Base-by-base conservation (phyloP, 805 yeast species). In the Yamadazyma phyllophila region DNA sequence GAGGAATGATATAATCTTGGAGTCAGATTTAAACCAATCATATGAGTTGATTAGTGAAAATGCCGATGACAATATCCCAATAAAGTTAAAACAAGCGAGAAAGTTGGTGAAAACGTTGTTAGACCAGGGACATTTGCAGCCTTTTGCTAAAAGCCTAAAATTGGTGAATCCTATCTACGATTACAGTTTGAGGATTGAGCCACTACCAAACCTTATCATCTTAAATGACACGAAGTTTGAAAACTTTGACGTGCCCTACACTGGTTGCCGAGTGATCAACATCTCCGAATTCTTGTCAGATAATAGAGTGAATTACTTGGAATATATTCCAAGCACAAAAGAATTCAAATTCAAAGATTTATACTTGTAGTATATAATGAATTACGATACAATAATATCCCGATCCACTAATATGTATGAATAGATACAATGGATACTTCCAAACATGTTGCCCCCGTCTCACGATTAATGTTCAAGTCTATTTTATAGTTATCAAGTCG, bases 71-170 rank as follows among this genome's bases (percentile, higher is more conserved):
- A 65, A 61, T 41, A 51, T 71, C 27, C 51, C 82, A 0, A 61
- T 78, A 4, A 79, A 78, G 41, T 62, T 78, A 2, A 65, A 67
- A 35, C 86, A 83, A 60, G 80, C 89, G 0, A 73, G 88, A 50
- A 83, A 84, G 56, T 64, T 90, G 2, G 88, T 85, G 13, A 83
- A 86, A 51, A 90, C 97, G 0, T 49, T 94, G 0, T 63, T 94
- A 10, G 96, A 88, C 58, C 99, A 94, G 65, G 94, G 94, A 0
- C 85, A 81, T 58, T 62, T 94, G 38, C 85, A 94, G 27, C 99
- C 99, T 10, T 89, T 91, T 58, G 67, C 81, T 2, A 63, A 71
- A 14, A 64, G 71, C 16, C 66, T 79, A 24, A 76, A 88, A 49
- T 86, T 95, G 0, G 71, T 88, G 1, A 68, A 79, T 15, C 79